Conservation (phyloP, 805 yeast species). For the Cyberlindnera galapagoensis region DNA sequence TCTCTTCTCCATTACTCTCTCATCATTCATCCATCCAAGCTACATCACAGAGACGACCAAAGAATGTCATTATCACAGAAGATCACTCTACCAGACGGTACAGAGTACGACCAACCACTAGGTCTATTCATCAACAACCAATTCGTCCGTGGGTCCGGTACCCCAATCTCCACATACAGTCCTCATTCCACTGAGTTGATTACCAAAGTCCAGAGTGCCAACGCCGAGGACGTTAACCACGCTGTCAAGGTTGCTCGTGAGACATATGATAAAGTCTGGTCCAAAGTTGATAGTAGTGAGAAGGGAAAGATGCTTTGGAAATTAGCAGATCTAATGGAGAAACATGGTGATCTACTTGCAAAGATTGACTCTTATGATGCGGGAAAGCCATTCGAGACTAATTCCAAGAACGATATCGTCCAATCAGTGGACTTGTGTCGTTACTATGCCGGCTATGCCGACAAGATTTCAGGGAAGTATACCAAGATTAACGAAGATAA, state of each 20-base stretch:
- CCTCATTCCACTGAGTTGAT: conserved; percentile 60
- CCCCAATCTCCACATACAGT: conserved; percentile 43
- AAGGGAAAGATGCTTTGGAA: conserved; percentile 49
- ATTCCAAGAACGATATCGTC: conserved; percentile 64
- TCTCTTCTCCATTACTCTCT: too few relatives aligned
- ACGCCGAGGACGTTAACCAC: conserved; percentile 15
- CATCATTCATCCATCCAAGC: too few relatives aligned
- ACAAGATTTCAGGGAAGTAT: conserved; percentile 57
- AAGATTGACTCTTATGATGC: conserved; percentile 69
- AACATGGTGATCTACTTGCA: conserved; percentile 55
- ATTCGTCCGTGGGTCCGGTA: conserved; percentile 62
- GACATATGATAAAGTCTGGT: conserved; percentile 61
- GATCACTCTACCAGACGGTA: conserved; percentile 61
- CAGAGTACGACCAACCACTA: conserved; percentile 66
- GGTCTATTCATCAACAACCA: conserved; percentile 89
- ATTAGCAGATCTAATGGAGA: conserved; percentile 64
- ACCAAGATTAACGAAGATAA: conserved; percentile 62
- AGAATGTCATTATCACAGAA: conserved; percentile 5
- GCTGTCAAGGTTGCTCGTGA: conserved; percentile 41
- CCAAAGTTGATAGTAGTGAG: conserved; percentile 50
- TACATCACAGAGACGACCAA: background rate
- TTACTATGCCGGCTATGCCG: conserved; percentile 70
- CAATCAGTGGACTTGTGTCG: conserved; percentile 56
- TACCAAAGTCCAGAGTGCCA: conserved; percentile 28
- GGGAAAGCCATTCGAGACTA: conserved; percentile 65